These are phyloP conservation scores for Dothiorella sarmentorum DNA, from an alignment of 2,329 filamentous ascomycete genomes.

Conservation along the genomic window DNA sequence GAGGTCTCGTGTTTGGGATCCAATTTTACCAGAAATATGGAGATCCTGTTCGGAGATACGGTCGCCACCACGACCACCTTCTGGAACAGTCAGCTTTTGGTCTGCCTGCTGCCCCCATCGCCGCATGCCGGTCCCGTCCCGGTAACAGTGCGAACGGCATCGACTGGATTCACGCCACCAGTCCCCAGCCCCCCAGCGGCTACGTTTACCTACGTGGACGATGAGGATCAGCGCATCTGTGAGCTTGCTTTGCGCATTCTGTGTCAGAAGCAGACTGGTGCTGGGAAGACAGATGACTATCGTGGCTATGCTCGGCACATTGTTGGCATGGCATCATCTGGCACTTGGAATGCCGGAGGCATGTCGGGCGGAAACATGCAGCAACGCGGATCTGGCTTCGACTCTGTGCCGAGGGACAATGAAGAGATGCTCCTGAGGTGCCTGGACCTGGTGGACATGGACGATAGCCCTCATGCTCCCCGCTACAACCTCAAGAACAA, in stretches of 20 bases:
- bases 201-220: slow-evolving; percentile 67
- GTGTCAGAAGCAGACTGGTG: slow-evolving; percentile 34
- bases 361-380: slow-evolving; percentile 19
- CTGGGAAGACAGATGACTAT: slow-evolving; percentile 23
- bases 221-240: slow-evolving; percentile 66
- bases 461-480: slow-evolving; percentile 66
- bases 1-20: slow-evolving; percentile 83
- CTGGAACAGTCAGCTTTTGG: slow-evolving; percentile 76
- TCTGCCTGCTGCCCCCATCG: slow-evolving; percentile 73
- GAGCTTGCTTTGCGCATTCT: slow-evolving; percentile 54
- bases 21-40: slow-evolving; percentile 73
- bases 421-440: slow-evolving; percentile 69
- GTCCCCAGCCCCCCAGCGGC: slow-evolving; percentile 35
- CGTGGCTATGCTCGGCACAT: slow-evolving; percentile 20
- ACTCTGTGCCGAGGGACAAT: slow-evolving; percentile 43
- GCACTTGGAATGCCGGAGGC: neutral
- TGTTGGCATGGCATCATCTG: neutral
- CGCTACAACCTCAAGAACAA: slow-evolving; percentile 62
- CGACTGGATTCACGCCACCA: slow-evolving; percentile 41
- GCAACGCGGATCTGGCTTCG: slow-evolving; percentile 12
- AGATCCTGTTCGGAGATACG: slow-evolving; percentile 78
- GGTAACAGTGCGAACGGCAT: slow-evolving; percentile 65
- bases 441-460: slow-evolving; percentile 74
- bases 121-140: slow-evolving; percentile 64
- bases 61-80: slow-evolving; percentile 70